Conservation (phyloP, 306 rosid species). For the Hippophae rhamnoides region DNA sequence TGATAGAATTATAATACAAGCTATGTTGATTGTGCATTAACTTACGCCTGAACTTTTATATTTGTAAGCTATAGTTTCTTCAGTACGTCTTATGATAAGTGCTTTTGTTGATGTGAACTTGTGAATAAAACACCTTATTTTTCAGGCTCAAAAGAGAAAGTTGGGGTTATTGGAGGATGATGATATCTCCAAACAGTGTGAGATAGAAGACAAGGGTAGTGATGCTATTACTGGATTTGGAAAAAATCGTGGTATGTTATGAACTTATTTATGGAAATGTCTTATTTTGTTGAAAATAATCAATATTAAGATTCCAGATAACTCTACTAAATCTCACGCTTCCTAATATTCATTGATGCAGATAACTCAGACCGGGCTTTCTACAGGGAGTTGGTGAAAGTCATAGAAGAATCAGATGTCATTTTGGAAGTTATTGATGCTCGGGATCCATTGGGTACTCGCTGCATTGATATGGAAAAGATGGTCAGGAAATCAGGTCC, state of each 20-base stretch:
- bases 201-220: constrained; percentile 19
- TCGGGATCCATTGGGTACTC: constrained; percentile 92
- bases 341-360: constrained; percentile 4
- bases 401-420: constrained; percentile 87
- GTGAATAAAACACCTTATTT: background rate
- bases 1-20: too few species aligned
- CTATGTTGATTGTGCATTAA: too few species aligned
- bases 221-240: constrained; percentile 14
- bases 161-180: constrained; percentile 63
- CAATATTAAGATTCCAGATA: background rate
- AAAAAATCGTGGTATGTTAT: constrained; percentile 44
- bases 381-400: constrained; percentile 81
- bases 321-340: background rate
- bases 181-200: constrained; percentile 23
- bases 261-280: background rate
- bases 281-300: constrained; percentile 3
- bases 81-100: background rate
- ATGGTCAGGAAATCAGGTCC: constrained; percentile 77
- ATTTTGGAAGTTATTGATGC: constrained; percentile 96
- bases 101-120: background rate
- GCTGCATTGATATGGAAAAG: constrained; percentile 77
- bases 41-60: too few species aligned
- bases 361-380: constrained; percentile 75
- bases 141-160: constrained; percentile 86
- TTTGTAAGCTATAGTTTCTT: too few species aligned